These are phyloP conservation scores for Ceratocystis albifundus DNA, from an alignment of 2,329 filamentous ascomycete genomes.

Conservation along the genomic window DNA sequence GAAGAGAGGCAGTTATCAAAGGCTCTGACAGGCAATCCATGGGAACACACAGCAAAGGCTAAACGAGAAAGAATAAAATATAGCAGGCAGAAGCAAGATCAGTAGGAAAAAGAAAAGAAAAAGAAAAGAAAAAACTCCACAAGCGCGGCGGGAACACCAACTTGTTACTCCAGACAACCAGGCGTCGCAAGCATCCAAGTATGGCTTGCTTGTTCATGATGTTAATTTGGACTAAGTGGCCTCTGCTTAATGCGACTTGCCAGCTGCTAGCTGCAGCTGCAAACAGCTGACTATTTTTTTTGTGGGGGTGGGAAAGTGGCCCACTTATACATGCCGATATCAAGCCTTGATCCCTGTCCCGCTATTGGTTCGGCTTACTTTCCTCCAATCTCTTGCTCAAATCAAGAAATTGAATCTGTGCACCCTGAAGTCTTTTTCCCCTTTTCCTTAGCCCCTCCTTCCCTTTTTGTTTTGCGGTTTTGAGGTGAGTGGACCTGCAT, in stretches of 20 bases:
- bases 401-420: conserved; percentile 2
- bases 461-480: background rate
- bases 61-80: background rate
- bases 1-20: background rate
- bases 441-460: background rate
- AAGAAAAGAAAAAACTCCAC: too few relatives aligned
- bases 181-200: background rate
- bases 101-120: background rate
- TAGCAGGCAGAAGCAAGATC: background rate
- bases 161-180: conserved; percentile 6
- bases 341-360: background rate
- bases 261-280: background rate
- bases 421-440: background rate
- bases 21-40: background rate
- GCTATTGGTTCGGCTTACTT: background rate
- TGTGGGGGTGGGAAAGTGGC: too few relatives aligned
- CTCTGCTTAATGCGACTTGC: conserved; percentile 1
- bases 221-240: conserved; percentile 3
- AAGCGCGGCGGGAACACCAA: background rate
- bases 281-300: too few relatives aligned
- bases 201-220: background rate
- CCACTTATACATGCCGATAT: background rate
- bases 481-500: conserved; percentile 8
- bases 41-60: background rate
- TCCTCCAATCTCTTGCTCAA: background rate